Evolutionary conservation across 2,329 filamentous ascomycete genomes (phyloP), one percentile per base, ranked within the genome.

Genomic region (Aspergillus sp.): DNA sequence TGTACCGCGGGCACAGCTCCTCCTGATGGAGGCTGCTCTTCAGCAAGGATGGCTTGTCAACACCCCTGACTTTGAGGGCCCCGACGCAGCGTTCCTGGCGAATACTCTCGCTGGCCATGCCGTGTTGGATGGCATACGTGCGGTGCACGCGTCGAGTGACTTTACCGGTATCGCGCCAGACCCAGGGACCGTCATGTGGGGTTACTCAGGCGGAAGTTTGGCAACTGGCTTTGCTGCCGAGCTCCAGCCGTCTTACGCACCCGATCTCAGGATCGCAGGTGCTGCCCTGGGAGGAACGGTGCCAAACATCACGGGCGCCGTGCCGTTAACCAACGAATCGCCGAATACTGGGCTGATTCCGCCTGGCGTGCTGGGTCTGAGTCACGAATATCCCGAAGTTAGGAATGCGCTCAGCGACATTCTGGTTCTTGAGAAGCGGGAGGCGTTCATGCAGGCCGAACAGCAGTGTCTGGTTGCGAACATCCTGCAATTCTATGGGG

Each of bases 131-230:
- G 51, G 52, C 2, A 45, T 68, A 1, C 60, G 68, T 8, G 65
- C 65, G 4, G 56, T 61, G 1, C 40, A 65, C 8, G 38, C 47
- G 4, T 53, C 48, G 2, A 37, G 28, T 1, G 15, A 39, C 6
- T 40, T 50, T 28, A 50, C 62, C 4, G 49, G 53, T 2, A 44
- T 68, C 32, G 41, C 46, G 7, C 25, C 40, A 4, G 45, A 52
- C 10, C 52, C 63, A 0, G 52, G 41, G 3, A 48, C 64, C 26
- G 59, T 63, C 2, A 49, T 74, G 34, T 75, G 69, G 69, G 73
- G 73, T 0, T 76, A 75, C 44, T 72, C 67, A 1, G 73, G 73
- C 2, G 72, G 72, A 3, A 63, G 64, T 2, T 40, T 75, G 8
- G 41, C 43, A 11, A 42, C 36, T 10, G 43, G 35, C 4, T 43